A percentile compares a stretch with the other conserved stretches of the same genome.
Conservation (phyloP, 2,329 filamentous ascomycete species). For the Epichloe gansuensis region DNA sequence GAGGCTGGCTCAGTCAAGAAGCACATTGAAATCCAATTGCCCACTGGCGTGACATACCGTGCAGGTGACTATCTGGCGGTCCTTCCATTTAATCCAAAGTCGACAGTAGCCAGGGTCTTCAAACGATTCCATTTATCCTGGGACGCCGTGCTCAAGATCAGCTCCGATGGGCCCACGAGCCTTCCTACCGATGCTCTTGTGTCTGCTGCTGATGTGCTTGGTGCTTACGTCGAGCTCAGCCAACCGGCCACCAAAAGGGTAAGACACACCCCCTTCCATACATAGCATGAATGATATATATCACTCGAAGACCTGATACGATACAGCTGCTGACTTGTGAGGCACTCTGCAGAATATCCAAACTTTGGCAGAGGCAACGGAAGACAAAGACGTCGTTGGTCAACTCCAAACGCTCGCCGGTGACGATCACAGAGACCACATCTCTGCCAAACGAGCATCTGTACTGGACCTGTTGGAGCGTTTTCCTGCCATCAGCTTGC, state of each 20-base stretch:
- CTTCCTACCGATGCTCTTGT: slow-evolving; percentile 45
- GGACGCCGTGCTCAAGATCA: slow-evolving; percentile 55
- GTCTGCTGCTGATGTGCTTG: slow-evolving; percentile 50
- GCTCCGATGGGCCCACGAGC: slow-evolving; percentile 35
- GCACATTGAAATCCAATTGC: slow-evolving; percentile 56
- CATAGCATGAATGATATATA: no score
- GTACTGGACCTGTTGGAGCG: slow-evolving; percentile 59
- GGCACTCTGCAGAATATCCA: slow-evolving; percentile 19
- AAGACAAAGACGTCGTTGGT: slow-evolving; percentile 29
- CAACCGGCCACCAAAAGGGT: slow-evolving; percentile 60
- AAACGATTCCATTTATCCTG: slow-evolving; percentile 53
- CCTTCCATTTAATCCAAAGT: slow-evolving; percentile 55
- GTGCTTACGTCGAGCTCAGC: slow-evolving; percentile 60
- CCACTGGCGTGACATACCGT: slow-evolving; percentile 51
- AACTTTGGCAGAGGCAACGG: slow-evolving; percentile 34
- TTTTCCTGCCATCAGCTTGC: slow-evolving; percentile 45
- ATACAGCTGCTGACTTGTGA: not conserved
- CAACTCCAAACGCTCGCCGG: slow-evolving; percentile 36
- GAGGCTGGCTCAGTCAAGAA: slow-evolving; percentile 44
- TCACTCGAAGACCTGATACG: no score
- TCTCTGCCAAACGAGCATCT: slow-evolving; percentile 46
- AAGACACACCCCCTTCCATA: slow-evolving; percentile 10
- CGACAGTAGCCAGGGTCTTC: slow-evolving; percentile 51
- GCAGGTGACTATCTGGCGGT: slow-evolving; percentile 68
- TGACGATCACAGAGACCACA: slow-evolving; percentile 33